Percentiles rank a stretch among this genome's conserved stretches.
phyloP scores from a whole-genome alignment of 768 basidiomycete species.

The Tulasnella sp. region DNA sequence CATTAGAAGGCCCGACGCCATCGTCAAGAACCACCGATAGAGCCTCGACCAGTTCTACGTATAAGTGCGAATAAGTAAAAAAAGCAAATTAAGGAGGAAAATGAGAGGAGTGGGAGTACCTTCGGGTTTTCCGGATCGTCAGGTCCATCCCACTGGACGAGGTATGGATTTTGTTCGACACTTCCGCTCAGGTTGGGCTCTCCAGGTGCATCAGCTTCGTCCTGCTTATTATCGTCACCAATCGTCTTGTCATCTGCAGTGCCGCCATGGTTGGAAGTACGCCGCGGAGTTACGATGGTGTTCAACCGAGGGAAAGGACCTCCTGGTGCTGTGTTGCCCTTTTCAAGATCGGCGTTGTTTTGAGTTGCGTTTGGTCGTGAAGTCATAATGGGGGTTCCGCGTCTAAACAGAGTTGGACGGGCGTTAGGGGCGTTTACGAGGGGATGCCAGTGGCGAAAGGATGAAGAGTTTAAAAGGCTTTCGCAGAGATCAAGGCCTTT shows the following conservation, averaged over 20 bases:
- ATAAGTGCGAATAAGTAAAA: not conserved
- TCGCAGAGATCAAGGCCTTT: not conserved
- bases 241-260: not conserved
- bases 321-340: not conserved
- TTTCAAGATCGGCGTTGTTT: not conserved
- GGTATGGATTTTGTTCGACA: not conserved
- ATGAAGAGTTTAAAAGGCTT: not conserved
- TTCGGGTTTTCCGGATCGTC: constrained; percentile 33
- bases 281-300: not conserved
- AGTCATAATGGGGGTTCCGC: not conserved
- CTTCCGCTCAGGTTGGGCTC: not conserved
- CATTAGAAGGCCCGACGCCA: constrained; percentile 16
- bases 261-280: not conserved
- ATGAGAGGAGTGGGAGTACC: constrained; percentile 28
- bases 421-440: not conserved
- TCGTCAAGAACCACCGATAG: constrained; percentile 31
- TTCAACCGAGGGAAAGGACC: not conserved
- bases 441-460: not conserved
- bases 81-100: not conserved
- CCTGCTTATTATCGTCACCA: not conserved
- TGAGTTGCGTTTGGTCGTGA: not conserved
- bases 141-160: constrained; percentile 30
- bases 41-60: constrained; percentile 31
- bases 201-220: not conserved
- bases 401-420: not conserved